Conservation (phyloP, 2,329 filamentous ascomycete genomes). For the Parafenestella ontariensis region DNA sequence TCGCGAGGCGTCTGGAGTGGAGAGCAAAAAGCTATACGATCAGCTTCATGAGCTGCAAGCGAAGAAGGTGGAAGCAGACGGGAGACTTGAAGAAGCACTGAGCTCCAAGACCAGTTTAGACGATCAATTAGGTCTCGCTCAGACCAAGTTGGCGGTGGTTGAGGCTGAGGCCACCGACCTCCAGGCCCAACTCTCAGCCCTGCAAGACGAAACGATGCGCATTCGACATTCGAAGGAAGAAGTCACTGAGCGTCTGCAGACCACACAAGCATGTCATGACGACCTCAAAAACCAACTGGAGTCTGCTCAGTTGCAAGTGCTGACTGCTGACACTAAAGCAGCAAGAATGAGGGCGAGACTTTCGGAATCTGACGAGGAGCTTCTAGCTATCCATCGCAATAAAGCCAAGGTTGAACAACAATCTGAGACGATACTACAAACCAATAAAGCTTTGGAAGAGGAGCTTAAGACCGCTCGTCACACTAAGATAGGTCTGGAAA, state of each 20-base stretch:
- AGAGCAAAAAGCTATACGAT: constrained; percentile 15
- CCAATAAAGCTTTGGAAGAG: constrained; percentile 26
- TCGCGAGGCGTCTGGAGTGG: constrained; percentile 14
- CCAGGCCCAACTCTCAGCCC: constrained; percentile 15
- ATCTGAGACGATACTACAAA: constrained; percentile 17
- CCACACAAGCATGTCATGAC: constrained; percentile 18
- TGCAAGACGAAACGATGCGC: constrained; percentile 23
- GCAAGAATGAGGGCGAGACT: constrained; percentile 15
- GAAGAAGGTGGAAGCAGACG: constrained; percentile 14
- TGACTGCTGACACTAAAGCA: constrained; percentile 15
- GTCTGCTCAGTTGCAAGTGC: constrained; percentile 22
- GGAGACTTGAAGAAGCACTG: constrained; percentile 8
- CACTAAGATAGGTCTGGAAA: constrained; percentile 9
- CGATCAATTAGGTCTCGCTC: constrained; percentile 14
- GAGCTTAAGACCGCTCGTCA: constrained; percentile 24
- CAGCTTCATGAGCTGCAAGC: constrained; percentile 8
- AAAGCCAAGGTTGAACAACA: constrained; percentile 22
- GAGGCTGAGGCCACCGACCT: constrained; percentile 16
- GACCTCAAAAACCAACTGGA: constrained; percentile 22
- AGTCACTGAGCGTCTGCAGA: constrained; percentile 23
- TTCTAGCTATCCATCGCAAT: constrained; percentile 18
- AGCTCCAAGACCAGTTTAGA: constrained; percentile 11
- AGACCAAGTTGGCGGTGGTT: constrained; percentile 13
- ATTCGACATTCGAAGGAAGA: constrained; percentile 26
- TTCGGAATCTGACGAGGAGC: constrained; percentile 23